Evolutionary conservation across 2,329 filamentous ascomycete species (phyloP), one percentile per base, ranked within the genome.

Genomic region (Herpotrichia juniperi): DNA sequence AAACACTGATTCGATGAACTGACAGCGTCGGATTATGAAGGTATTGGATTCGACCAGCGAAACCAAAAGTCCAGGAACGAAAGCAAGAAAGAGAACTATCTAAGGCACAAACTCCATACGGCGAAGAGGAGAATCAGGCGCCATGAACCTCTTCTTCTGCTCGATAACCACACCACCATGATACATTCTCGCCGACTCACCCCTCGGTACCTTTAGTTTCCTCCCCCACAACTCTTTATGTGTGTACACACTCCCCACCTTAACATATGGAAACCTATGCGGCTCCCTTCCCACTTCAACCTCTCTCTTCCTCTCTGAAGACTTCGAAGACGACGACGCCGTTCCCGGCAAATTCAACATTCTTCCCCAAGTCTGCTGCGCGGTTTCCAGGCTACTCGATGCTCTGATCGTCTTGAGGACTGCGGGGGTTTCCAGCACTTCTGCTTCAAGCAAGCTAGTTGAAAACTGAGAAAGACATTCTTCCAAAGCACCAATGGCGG

Each of bases 381-480:
- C 64, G 26, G 64, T 60, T 46, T 69, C 68, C 19, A 76, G 56
- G 2, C 56, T 57, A 42, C 60, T 63, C 34, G 66, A 68, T 14
- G 69, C 71, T 17, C 69, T 67, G 48, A 75, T 69, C 1, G 73
- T 74, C 14, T 72, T 64, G 31, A 75, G 48, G 2, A 71, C 64
- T 17, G 68, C 60, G 40, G 57, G 53, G 16, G 56, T 56, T 24
- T 57, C 47, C 25, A 74, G 64, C 25, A 72, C 59, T 6, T 61
- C 46, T 32, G 49, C 54, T 28, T 63, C 48, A 1, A 71, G 54
- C 52, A 74, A 59, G 12, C 65, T 56, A 2, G 64, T 54, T 17
- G 69, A 68, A 35, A 74, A 68, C 4, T 54, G 56, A 2, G 63
- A 59, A 11, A 75, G 58, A 17, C 61, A 56, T 42, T 67, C 61